Percentiles rank a stretch among this genome's conserved stretches.
Evolutionary conservation across 306 rosid species (phyloP).

Genomic region (Lathyrus oleraceus): DNA sequence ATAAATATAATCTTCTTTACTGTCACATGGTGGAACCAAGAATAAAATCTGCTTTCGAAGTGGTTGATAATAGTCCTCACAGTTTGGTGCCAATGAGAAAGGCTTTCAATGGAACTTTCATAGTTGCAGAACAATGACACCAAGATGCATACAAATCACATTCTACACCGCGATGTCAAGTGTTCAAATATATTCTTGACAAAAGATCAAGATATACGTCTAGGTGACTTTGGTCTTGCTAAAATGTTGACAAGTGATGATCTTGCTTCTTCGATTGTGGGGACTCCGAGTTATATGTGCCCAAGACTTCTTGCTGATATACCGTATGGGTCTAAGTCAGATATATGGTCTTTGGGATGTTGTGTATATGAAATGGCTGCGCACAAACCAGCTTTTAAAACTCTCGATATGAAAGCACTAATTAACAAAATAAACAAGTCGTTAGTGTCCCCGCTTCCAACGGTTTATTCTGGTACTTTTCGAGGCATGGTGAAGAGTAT

Average conservation of each 20-base stretch:
- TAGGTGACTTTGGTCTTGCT: constrained; percentile 97
- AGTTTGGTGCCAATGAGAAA: no score
- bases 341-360: constrained; percentile 99
- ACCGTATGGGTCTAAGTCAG: constrained; percentile 97
- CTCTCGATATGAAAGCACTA: constrained; percentile 89
- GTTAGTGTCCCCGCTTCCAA: constrained; percentile 91
- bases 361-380: no score
- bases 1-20: no score
- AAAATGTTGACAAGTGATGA: constrained; percentile 93
- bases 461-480: constrained; percentile 81
- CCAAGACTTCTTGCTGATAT: constrained; percentile 99
- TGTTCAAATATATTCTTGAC: no score
- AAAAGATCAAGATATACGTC: no score
- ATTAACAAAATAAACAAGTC: constrained; percentile 94
- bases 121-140: no score
- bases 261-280: constrained; percentile 98
- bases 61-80: no score
- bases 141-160: constrained; percentile 85
- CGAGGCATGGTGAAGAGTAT: constrained; percentile 91
- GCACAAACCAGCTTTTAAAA: no score
- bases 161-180: constrained; percentile 98
- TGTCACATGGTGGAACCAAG: no score
- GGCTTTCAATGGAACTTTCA: no score
- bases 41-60: no score
- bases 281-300: constrained; percentile 99